Conservation (phyloP, 257 asterid genomes). For the Craterostigma plantagineum region DNA sequence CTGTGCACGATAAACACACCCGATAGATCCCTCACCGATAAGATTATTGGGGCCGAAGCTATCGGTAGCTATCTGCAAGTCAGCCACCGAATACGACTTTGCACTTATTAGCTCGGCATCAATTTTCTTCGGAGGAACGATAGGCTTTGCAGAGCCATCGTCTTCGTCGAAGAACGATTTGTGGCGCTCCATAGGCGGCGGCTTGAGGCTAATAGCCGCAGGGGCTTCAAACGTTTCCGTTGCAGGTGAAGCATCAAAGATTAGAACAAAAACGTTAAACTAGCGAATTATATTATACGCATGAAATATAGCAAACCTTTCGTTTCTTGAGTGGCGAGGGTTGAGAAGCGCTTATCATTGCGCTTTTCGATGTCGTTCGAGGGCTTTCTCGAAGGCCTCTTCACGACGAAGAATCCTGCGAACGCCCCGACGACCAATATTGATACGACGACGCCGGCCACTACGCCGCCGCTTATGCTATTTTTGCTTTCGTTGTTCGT, state of each 20-base stretch:
- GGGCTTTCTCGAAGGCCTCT: slow-evolving; percentile 2
- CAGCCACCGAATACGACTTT: slow-evolving; percentile 36
- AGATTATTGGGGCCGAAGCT: slow-evolving; percentile 26
- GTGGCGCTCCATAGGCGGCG: slow-evolving; percentile 69
- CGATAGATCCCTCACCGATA: slow-evolving; percentile 44
- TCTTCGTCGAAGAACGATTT: slow-evolving; percentile 71
- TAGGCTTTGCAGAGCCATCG: slow-evolving; percentile 46
- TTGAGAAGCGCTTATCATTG: background rate
- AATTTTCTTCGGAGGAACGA: slow-evolving; percentile 47
- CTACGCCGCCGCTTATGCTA: slow-evolving; percentile 1
- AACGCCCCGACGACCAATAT: slow-evolving; percentile 1
- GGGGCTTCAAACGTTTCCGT: slow-evolving; percentile 33
- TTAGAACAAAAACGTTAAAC: too few relatives aligned
- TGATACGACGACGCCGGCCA: slow-evolving; percentile 4
- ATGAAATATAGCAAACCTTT: too few relatives aligned
- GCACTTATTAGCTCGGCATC: slow-evolving; percentile 41
- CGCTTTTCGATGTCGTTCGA: slow-evolving; percentile 3
- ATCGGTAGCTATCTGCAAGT: slow-evolving; percentile 36
- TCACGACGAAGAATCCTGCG: background rate
- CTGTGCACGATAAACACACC: slow-evolving; percentile 41
- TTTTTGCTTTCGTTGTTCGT: background rate
- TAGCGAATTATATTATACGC: too few relatives aligned
- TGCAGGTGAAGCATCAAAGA: slow-evolving; percentile 16
- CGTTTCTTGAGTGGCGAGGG: background rate
- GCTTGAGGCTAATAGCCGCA: slow-evolving; percentile 46